phyloP scores from a whole-genome alignment of 2,329 filamentous ascomycete genomes.

The Gaeumannomyces tritici region DNA sequence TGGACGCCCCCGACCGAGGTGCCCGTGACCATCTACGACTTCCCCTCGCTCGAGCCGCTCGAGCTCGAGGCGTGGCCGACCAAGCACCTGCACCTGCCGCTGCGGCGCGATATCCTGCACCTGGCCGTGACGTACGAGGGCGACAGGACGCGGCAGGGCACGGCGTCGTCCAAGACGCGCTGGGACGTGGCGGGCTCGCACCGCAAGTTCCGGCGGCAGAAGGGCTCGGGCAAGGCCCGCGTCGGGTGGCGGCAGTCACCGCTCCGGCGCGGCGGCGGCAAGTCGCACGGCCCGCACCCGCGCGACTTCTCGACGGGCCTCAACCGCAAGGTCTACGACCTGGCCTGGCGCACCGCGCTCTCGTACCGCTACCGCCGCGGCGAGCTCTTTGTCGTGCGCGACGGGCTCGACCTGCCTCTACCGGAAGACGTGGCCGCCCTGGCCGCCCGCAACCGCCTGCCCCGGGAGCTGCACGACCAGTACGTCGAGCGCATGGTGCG shows the following conservation, averaged over 20 bases:
- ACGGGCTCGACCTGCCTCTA: constrained; percentile 58
- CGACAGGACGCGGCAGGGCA: constrained; percentile 78
- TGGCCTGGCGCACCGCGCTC: constrained; percentile 89
- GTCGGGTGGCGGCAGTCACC: constrained; percentile 75
- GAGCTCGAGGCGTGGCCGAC: constrained; percentile 68
- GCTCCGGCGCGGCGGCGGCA: constrained; percentile 75
- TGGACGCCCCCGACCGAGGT: constrained; percentile 41
- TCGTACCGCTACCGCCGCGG: constrained; percentile 84
- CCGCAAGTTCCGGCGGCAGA: constrained; percentile 75
- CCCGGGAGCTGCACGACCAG: constrained; percentile 32
- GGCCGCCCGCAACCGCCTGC: constrained; percentile 20
- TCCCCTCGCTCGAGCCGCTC: constrained; percentile 79
- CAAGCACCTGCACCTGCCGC: constrained; percentile 76
- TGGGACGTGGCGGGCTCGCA: constrained; percentile 76
- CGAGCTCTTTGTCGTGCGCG: constrained; percentile 77
- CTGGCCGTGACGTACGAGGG: constrained; percentile 88
- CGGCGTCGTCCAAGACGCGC: constrained; percentile 72
- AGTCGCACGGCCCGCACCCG: constrained; percentile 81
- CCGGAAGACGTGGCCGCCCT: constrained; percentile 38
- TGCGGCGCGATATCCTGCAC: constrained; percentile 87
- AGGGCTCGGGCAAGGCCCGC: constrained; percentile 74
- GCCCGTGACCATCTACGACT: constrained; percentile 78
- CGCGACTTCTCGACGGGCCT: constrained; percentile 81
- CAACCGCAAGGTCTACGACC: constrained; percentile 84
- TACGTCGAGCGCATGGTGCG: constrained; percentile 49